These are phyloP conservation scores for Melaleuca quinquenervia DNA, from an alignment of 345 rosid genomes.

Conservation along the genomic window DNA sequence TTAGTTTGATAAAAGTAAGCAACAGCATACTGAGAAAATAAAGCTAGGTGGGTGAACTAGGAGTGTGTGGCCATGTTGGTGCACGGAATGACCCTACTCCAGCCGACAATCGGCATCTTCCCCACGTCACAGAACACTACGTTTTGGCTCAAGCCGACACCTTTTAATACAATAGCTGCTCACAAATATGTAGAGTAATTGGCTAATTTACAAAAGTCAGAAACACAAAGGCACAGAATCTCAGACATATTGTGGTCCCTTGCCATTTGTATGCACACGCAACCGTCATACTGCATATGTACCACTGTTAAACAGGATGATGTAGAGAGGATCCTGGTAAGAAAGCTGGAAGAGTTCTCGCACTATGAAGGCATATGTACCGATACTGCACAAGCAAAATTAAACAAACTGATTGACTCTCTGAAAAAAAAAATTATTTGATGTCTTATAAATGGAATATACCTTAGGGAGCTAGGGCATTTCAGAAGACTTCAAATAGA, in stretches of 20 bases:
- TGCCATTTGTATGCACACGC: too few relatives aligned
- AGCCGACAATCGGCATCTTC: constrained; percentile 16
- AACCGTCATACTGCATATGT: too few relatives aligned
- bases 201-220: too few relatives aligned
- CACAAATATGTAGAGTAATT: too few relatives aligned
- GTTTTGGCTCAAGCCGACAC: too few relatives aligned
- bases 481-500: neutral
- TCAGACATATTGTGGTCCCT: too few relatives aligned
- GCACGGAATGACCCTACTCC: constrained; percentile 17
- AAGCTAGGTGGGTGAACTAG: too few relatives aligned
- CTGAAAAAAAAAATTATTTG: neutral
- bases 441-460: neutral
- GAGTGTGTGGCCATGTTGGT: too few relatives aligned
- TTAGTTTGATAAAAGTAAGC: neutral
- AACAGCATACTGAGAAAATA: neutral
- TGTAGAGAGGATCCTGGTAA: constrained; percentile 59
- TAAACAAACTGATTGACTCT: neutral
- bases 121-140: neutral
- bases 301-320: constrained; percentile 33
- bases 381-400: constrained; percentile 32
- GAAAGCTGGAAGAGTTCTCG: constrained; percentile 46
- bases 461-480: neutral
- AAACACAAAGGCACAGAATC: too few relatives aligned
- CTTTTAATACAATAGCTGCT: too few relatives aligned
- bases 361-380: constrained; percentile 53